Conservation (phyloP, 2,329 filamentous ascomycete genomes). For the Calonectria crousiana region DNA sequence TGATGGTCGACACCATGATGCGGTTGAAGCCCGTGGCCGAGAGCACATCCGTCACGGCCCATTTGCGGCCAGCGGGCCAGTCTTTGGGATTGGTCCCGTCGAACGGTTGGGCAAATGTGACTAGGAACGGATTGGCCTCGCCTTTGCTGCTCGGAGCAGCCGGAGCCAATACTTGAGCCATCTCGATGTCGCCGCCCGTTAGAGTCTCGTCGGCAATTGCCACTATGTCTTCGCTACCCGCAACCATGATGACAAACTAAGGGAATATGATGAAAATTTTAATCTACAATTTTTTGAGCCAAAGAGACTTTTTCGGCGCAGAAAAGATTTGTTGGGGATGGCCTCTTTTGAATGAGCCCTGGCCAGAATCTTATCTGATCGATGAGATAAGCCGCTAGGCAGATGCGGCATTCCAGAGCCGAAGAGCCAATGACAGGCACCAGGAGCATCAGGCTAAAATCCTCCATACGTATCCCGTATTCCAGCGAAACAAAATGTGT, state of each 20-base stretch:
- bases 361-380: background rate
- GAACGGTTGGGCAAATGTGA: conserved; percentile 41
- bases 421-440: background rate
- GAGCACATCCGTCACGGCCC: conserved; percentile 61
- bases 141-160: background rate
- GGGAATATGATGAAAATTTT: background rate
- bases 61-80: conserved; percentile 57
- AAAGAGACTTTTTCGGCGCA: background rate
- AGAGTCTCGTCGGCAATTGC: background rate
- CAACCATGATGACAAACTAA: background rate
- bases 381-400: background rate
- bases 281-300: background rate
- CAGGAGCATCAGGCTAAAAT: background rate
- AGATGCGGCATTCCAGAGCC: background rate
- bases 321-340: background rate
- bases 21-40: conserved; percentile 64
- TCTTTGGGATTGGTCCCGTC: conserved; percentile 54
- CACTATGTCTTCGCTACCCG: background rate
- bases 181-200: background rate
- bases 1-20: conserved; percentile 65
- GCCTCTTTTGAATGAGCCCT: background rate
- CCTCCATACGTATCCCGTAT: background rate
- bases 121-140: conserved; percentile 38
- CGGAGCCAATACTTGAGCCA: background rate
- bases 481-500: background rate